phyloP scores from a whole-genome alignment of 2,329 filamentous ascomycete genomes.

The Didymella exigua region DNA sequence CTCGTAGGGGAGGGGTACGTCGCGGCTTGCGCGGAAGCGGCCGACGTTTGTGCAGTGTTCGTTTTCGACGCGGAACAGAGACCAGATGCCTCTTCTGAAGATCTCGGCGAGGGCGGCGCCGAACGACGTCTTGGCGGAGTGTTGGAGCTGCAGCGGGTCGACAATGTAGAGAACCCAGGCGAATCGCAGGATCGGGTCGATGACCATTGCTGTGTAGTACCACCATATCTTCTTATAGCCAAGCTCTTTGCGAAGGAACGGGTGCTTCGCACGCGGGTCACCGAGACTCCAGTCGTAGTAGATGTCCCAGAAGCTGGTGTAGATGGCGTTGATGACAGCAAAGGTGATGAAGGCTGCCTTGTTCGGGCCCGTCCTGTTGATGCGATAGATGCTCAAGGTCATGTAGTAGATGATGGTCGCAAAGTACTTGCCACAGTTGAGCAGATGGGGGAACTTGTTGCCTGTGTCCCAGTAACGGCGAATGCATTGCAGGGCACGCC shows the following conservation, averaged over 20 bases:
- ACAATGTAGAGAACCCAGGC: conserved; percentile 95
- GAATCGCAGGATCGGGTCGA: conserved; percentile 87
- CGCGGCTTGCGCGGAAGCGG: conserved; percentile 85
- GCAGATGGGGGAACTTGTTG: conserved; percentile 88
- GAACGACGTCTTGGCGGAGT: conserved; percentile 83
- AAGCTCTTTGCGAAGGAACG: conserved; percentile 70
- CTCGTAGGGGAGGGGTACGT: conserved; percentile 84
- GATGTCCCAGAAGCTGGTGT: conserved; percentile 89
- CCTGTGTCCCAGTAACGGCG: conserved; percentile 85
- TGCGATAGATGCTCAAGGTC: conserved; percentile 81
- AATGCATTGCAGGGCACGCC: conserved; percentile 89
- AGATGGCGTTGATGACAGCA: conserved; percentile 80
- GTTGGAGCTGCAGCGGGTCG: conserved; percentile 77
- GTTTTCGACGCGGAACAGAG: conserved; percentile 92
- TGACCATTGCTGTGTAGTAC: conserved; percentile 83
- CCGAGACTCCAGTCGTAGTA: conserved; percentile 96
- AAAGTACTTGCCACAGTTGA: conserved; percentile 89
- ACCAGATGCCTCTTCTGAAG: conserved; percentile 86
- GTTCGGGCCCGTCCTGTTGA: conserved; percentile 65
- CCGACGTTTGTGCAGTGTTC: conserved; percentile 86
- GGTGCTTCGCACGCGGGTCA: conserved; percentile 72
- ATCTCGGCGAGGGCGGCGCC: conserved; percentile 78
- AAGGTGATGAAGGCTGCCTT: conserved; percentile 78
- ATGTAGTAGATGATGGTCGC: conserved; percentile 83
- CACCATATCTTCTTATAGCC: conserved; percentile 79